Percentiles rank a stretch among this genome's conserved stretches.
Conservation (phyloP, 805 yeast genomes). For the Ogataea henricii region DNA sequence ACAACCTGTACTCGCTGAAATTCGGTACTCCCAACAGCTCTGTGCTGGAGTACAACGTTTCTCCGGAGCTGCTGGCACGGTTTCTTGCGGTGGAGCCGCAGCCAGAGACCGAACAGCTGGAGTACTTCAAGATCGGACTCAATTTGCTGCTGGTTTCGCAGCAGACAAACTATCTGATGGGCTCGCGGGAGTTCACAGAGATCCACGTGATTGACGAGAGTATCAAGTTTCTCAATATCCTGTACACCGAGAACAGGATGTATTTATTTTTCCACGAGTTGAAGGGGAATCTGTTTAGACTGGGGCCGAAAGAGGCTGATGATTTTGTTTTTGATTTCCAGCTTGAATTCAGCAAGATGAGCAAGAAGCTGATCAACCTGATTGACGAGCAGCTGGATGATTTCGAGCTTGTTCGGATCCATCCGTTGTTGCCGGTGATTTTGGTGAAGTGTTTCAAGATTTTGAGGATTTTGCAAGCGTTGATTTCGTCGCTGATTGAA, state of each 20-base stretch:
- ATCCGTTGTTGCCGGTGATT: slow-evolving; percentile 30
- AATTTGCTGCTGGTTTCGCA: slow-evolving; percentile 25
- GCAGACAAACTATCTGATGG: slow-evolving; percentile 17
- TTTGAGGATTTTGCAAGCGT: slow-evolving; percentile 17
- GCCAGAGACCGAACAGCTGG: slow-evolving; percentile 17
- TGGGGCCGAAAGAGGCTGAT: slow-evolving; percentile 22
- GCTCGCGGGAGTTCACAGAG: slow-evolving; percentile 15
- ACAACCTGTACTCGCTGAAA: slow-evolving; percentile 52
- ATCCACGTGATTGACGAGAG: slow-evolving; percentile 21
- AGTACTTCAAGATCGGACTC: slow-evolving; percentile 30
- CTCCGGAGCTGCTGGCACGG: slow-evolving; percentile 17
- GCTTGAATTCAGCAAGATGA: slow-evolving; percentile 31
- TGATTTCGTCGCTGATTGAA: slow-evolving; percentile 26
- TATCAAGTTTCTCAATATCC: slow-evolving; percentile 30
- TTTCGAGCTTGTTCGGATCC: slow-evolving; percentile 27
- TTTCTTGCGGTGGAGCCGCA: slow-evolving; percentile 19
- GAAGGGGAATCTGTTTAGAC: slow-evolving; percentile 1
- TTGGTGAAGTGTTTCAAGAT: slow-evolving; percentile 31
- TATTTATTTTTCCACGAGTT: slow-evolving; percentile 17
- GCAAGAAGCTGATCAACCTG: slow-evolving; percentile 30
- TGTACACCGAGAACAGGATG: slow-evolving; percentile 28
- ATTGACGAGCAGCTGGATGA: slow-evolving; percentile 36
- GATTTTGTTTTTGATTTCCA: slow-evolving; percentile 33
- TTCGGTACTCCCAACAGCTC: slow-evolving; percentile 45
- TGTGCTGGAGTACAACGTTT: slow-evolving; percentile 24